Evolutionary conservation across 2,329 filamentous ascomycete species (phyloP).

Genomic region (Tothia fuscella): DNA sequence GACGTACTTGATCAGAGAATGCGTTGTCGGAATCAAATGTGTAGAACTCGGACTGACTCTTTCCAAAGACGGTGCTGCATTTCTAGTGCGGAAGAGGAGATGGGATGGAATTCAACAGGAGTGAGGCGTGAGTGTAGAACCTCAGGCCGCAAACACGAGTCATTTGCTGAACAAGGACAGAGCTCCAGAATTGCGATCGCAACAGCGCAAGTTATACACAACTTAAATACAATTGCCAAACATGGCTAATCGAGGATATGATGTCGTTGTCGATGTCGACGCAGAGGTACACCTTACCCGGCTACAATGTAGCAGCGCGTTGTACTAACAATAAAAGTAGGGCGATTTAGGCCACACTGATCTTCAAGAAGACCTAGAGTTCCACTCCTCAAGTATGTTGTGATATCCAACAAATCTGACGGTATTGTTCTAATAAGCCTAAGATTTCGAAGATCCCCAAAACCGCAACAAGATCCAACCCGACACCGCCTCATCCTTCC

Average conservation of each 20-base stretch:
- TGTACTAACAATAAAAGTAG: slow-evolving; percentile 37
- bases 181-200: not conserved
- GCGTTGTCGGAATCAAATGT: too few species aligned
- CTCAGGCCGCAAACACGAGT: too few species aligned
- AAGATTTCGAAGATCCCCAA: slow-evolving; percentile 52
- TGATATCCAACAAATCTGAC: slow-evolving; percentile 6
- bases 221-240: not conserved
- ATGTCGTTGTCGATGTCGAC: slow-evolving; percentile 95
- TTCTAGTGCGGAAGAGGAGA: too few species aligned
- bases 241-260: slow-evolving; percentile 65
- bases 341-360: slow-evolving; percentile 97
- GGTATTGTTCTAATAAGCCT: slow-evolving; percentile 17
- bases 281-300: slow-evolving; percentile 63
- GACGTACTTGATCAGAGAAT: too few species aligned
- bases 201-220: not conserved
- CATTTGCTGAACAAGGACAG: too few species aligned
- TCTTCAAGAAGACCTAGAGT: slow-evolving; percentile 97
- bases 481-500: slow-evolving; percentile 23
- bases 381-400: slow-evolving; percentile 69
- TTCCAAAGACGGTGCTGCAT: too few species aligned
- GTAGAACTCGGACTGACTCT: too few species aligned
- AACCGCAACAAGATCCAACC: slow-evolving; percentile 38
- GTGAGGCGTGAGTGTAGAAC: too few species aligned
- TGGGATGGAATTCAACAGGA: too few species aligned
- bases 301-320: too few species aligned